Evolutionary conservation across 371 early-diverging fungal species (phyloP).

Genomic region (Mortierella sp.): DNA sequence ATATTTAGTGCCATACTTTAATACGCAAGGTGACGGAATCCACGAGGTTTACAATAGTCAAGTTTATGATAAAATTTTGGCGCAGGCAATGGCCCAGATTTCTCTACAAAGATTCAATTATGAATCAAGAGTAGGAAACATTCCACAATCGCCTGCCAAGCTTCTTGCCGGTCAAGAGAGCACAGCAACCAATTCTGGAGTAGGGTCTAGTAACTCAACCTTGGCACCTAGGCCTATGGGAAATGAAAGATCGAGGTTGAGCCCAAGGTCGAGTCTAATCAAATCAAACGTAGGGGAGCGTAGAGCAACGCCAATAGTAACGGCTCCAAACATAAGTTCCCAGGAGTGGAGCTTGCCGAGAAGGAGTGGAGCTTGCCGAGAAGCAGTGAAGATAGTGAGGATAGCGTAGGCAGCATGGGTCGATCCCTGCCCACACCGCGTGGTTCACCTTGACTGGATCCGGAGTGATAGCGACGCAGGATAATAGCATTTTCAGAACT

Average conservation of each 20-base stretch:
- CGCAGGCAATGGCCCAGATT: constrained; percentile 57
- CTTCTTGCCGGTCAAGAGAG: background rate
- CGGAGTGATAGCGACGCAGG: background rate
- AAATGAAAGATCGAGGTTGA: background rate
- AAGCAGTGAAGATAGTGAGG: constrained; percentile 32
- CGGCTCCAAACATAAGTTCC: too few relatives aligned
- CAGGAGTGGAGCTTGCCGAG: background rate
- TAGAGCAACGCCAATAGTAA: background rate
- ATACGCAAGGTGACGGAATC: constrained; percentile 65
- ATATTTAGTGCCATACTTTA: constrained; percentile 39
- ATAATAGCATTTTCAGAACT: too few relatives aligned
- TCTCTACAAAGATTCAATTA: background rate
- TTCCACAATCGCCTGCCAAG: background rate
- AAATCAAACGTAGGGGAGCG: background rate
- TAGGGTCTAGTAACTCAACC: constrained; percentile 31
- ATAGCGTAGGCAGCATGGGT: constrained; percentile 39
- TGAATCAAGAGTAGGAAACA: background rate
- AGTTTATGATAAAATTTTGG: constrained; percentile 56
- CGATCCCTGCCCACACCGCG: constrained; percentile 48
- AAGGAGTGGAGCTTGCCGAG: background rate
- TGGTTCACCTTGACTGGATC: constrained; percentile 30
- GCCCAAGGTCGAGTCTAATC: background rate
- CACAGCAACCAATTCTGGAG: background rate
- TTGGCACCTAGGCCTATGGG: background rate
- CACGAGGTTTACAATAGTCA: constrained; percentile 63